Conservation (phyloP, 2,329 filamentous ascomycete genomes). For the Aspergillus chevalieri region DNA sequence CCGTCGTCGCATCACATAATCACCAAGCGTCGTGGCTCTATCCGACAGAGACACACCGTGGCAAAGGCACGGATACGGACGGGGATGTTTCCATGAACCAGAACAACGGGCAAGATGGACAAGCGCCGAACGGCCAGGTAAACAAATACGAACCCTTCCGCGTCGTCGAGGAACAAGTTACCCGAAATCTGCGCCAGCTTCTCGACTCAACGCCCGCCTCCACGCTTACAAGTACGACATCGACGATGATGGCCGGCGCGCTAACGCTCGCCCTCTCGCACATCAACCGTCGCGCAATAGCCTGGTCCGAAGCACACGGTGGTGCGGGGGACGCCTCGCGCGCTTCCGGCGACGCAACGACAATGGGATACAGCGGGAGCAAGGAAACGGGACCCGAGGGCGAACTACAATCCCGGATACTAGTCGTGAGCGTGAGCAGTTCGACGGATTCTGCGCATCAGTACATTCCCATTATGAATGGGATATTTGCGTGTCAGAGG, state of each 20-base stretch:
- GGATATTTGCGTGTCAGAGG: slow-evolving; percentile 89
- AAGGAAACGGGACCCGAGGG: slow-evolving; percentile 30
- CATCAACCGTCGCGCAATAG: slow-evolving; percentile 74
- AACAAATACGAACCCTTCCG: slow-evolving; percentile 95
- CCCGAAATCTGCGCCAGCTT: slow-evolving; percentile 66
- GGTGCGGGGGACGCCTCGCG: slow-evolving; percentile 27
- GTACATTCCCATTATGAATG: slow-evolving; percentile 98
- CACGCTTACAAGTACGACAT: slow-evolving; percentile 58
- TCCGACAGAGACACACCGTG: slow-evolving; percentile 46
- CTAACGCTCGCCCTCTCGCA: slow-evolving; percentile 83
- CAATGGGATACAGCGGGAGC: slow-evolving; percentile 23
- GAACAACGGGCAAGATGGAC: slow-evolving; percentile 21
- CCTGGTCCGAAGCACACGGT: slow-evolving; percentile 54
- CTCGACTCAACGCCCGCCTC: slow-evolving; percentile 60
- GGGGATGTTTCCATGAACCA: slow-evolving; percentile 55
- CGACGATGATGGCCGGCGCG: slow-evolving; percentile 84
- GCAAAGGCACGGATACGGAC: slow-evolving; percentile 22
- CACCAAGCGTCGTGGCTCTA: slow-evolving; percentile 87
- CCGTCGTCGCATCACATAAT: slow-evolving; percentile 82
- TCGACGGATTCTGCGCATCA: slow-evolving; percentile 80
- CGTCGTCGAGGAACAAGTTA: slow-evolving; percentile 73
- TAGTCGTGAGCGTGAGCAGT: slow-evolving; percentile 84
- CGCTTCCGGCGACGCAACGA: slow-evolving; percentile 32
- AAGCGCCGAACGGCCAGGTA: slow-evolving; percentile 42
- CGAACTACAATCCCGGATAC: slow-evolving; percentile 67